A percentile compares a stretch with the other conserved stretches of the same genome.
phyloP scores from a whole-genome alignment of 768 basidiomycete species.

The Boletus pseudopeckii region DNA sequence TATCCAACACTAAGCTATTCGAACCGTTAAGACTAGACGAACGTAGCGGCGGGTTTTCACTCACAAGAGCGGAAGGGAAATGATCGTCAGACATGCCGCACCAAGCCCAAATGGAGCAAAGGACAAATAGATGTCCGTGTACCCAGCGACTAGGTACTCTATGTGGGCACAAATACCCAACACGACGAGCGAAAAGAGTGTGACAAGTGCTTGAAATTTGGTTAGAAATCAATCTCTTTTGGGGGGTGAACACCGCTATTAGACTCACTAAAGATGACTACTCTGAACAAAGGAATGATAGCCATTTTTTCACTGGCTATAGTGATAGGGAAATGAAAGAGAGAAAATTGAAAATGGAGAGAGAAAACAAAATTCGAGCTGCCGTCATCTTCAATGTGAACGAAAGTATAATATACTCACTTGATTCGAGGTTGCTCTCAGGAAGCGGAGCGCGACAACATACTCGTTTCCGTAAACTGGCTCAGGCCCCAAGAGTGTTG shows the following conservation, averaged over 20 bases:
- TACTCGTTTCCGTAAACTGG: slow-evolving; percentile 1
- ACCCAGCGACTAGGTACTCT: slow-evolving; percentile 9
- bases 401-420: background rate
- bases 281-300: slow-evolving; percentile 25
- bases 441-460: background rate
- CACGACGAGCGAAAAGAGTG: slow-evolving; percentile 16
- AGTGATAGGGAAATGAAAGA: background rate
- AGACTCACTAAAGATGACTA: slow-evolving; percentile 21
- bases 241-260: background rate
- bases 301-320: slow-evolving; percentile 17
- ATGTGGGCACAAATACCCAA: slow-evolving; percentile 24
- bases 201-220: slow-evolving; percentile 8
- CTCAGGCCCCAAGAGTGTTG: background rate
- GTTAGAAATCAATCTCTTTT: background rate
- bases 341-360: background rate
- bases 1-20: slow-evolving; percentile 17
- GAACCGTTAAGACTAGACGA: background rate
- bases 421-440: background rate
- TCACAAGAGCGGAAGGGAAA: slow-evolving; percentile 27
- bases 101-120: slow-evolving; percentile 21
- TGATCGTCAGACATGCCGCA: slow-evolving; percentile 11
- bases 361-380: background rate
- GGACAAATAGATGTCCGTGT: background rate
- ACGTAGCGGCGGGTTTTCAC: background rate
- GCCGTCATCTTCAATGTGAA: background rate